phyloP scores from a whole-genome alignment of 2,329 filamentous ascomycete genomes.

The Diaporthe citrichinensis region DNA sequence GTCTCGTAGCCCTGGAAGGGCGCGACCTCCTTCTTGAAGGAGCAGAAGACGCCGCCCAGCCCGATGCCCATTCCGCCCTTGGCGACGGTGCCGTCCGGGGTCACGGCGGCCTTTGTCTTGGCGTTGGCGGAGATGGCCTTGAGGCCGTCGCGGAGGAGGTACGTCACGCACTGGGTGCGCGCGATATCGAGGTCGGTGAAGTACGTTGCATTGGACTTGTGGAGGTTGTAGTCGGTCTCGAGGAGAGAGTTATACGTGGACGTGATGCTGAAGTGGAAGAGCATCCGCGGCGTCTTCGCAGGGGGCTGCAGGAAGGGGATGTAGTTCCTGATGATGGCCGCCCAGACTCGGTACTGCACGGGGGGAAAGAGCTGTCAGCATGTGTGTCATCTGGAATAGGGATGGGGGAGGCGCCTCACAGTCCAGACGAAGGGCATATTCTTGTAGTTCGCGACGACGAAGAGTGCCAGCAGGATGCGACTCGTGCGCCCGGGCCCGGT shows the following conservation, averaged over 20 bases:
- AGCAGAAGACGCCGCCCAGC: constrained; percentile 80
- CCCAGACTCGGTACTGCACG: constrained; percentile 52
- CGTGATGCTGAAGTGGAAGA: constrained; percentile 55
- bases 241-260: constrained; percentile 49
- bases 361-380: not conserved
- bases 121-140: constrained; percentile 64
- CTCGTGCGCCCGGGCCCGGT: constrained; percentile 68
- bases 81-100: constrained; percentile 64
- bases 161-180: constrained; percentile 83
- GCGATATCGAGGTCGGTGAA: constrained; percentile 89
- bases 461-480: constrained; percentile 66
- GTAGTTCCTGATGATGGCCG: constrained; percentile 52
- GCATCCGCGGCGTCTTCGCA: constrained; percentile 44
- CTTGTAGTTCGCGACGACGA: constrained; percentile 78
- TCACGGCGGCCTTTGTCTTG: constrained; percentile 63
- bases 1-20: constrained; percentile 80
- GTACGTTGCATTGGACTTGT: constrained; percentile 75
- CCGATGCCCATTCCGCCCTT: constrained; percentile 72
- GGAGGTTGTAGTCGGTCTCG: constrained; percentile 57
- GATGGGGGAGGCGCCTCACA: constrained; percentile 59
- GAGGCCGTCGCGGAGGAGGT: constrained; percentile 74
- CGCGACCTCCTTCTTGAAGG: constrained; percentile 80
- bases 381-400: not conserved
- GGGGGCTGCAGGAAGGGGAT: constrained; percentile 44
- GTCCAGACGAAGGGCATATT: constrained; percentile 83